Evolutionary conservation across 345 rosid genomes (phyloP), one percentile per base, ranked within the genome.

Genomic region (Arabis alpina): DNA sequence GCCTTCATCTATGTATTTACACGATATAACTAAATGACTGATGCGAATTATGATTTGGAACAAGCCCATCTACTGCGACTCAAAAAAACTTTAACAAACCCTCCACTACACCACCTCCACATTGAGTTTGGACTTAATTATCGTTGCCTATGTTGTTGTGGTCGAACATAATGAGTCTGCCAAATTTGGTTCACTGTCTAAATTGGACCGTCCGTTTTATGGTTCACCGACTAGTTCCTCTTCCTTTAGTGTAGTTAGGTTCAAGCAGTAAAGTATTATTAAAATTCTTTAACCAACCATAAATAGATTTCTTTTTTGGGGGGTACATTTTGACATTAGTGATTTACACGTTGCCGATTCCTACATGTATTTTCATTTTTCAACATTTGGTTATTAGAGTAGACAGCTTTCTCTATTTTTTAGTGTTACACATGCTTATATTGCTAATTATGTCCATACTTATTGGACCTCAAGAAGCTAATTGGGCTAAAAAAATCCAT

Each of bases 161-260:
- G 24, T 50, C 52, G 24, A 54, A 54, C 28, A 54, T 43, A 34
- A 53, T 23, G 56, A 53, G 76, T 44, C 69, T 62, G 40, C 19
- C 5, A 45, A 34, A 69, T 63, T 72, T 63, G 70, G 76, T 54
- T 72, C 69, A 62, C 47, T 62, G 63, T 36, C 75, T 24, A 44
- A 34, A 32, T 11, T 54, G 16, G 48, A 10, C n/a, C 10, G 4
- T 30, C 36, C 36, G 36, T 6, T 32, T 61, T 30, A 13, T 43
- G 27, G 44, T 68, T 42, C 75, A 71, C 27, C 61, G 42, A 70
- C 61, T 51, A 42, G 12, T 61, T 43, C 51, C 47, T 39, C 65
- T 43, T 48, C n/a, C 24, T 6, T 43, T 27, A n/a, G 40, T 14
- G 51, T 25, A 60, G n/a, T 60, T 61, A 43, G 14, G 10, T 51